Evolutionary conservation across 2,329 filamentous ascomycete genomes (phyloP).

Genomic region (Dactylellina cionopaga): DNA sequence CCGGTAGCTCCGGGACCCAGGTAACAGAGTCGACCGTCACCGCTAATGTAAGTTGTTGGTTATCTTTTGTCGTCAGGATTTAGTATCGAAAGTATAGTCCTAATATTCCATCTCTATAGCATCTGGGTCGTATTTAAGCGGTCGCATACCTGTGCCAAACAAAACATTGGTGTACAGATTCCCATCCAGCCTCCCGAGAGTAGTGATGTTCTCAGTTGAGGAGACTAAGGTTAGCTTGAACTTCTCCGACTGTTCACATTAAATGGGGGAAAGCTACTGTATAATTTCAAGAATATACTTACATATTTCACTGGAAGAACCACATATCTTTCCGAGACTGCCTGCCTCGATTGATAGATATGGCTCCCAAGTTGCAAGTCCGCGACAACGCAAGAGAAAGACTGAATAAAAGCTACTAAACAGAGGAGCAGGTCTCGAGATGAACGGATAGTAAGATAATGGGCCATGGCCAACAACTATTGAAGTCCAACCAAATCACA

Average conservation of each 20-base stretch:
- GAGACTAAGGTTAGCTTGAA: background rate
- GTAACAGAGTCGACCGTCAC: background rate
- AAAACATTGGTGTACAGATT: conserved; percentile 10
- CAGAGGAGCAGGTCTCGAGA: background rate
- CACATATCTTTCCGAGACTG: background rate
- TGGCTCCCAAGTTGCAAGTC: background rate
- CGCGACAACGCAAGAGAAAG: background rate
- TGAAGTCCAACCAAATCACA: background rate
- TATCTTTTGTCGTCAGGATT: background rate
- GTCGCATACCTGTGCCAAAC: conserved; percentile 9
- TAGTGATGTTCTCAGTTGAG: background rate
- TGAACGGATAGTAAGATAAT: background rate
- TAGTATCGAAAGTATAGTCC: background rate
- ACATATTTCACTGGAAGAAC: conserved; percentile 24
- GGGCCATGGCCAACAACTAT: background rate
- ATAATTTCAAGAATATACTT: background rate
- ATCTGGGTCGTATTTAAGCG: background rate
- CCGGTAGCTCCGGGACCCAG: background rate
- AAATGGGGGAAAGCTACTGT: background rate
- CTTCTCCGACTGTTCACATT: background rate
- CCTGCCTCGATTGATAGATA: background rate
- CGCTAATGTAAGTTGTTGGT: background rate
- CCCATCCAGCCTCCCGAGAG: background rate
- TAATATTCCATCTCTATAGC: background rate
- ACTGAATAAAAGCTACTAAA: background rate